Conservation (phyloP, 441 rosid species). For the Pelargonium australe region DNA sequence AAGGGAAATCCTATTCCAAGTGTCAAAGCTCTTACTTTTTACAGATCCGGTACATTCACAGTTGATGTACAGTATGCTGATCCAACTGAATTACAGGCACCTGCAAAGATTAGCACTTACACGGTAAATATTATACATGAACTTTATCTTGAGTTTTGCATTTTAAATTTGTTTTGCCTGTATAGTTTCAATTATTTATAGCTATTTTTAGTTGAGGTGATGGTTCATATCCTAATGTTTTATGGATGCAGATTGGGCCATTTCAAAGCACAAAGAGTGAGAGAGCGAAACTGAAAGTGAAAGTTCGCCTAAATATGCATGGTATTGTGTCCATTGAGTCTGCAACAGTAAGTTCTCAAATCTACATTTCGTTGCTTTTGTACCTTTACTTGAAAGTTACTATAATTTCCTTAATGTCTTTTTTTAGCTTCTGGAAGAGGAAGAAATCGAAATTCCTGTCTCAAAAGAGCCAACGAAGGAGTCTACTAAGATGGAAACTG, state of each 20-base stretch:
- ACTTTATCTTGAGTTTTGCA: not conserved
- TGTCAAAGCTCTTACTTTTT: slow-evolving; percentile 73
- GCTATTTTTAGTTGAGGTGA: not conserved
- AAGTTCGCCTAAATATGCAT: slow-evolving; percentile 75
- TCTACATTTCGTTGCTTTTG: not conserved
- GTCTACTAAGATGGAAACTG: slow-evolving; percentile 69
- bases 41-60: slow-evolving; percentile 63
- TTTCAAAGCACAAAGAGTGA: slow-evolving; percentile 73
- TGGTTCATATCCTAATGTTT: slow-evolving; percentile 13
- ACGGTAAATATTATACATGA: slow-evolving; percentile 33
- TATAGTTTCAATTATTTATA: not conserved
- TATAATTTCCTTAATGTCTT: not conserved
- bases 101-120: slow-evolving; percentile 69
- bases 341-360: slow-evolving; percentile 55
- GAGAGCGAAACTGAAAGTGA: slow-evolving; percentile 78
- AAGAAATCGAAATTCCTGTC: slow-evolving; percentile 76
- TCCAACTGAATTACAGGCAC: slow-evolving; percentile 45
- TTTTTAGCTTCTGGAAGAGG: slow-evolving; percentile 79
- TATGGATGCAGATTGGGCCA: slow-evolving; percentile 71
- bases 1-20: slow-evolving; percentile 86
- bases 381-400: not conserved
- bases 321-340: slow-evolving; percentile 80
- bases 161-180: not conserved
- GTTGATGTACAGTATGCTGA: slow-evolving; percentile 74
- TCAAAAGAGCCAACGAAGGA: slow-evolving; percentile 52